phyloP scores from a whole-genome alignment of 345 rosid species.

The Sonneratia alba region DNA sequence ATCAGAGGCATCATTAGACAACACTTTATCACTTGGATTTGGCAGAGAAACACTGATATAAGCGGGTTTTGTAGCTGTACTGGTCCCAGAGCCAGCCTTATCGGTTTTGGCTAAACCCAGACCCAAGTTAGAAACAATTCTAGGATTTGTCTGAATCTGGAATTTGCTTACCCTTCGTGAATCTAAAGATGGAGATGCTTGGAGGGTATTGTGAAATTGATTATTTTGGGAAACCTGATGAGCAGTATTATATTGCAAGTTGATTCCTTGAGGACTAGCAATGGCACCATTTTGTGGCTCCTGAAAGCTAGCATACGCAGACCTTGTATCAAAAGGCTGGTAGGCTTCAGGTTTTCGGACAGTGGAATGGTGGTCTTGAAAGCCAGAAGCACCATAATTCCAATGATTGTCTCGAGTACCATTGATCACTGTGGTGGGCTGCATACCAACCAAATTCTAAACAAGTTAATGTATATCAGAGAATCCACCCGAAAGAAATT shows the following conservation, averaged over 20 bases:
- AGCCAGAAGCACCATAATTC: slow-evolving; percentile 48
- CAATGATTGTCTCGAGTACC: slow-evolving; percentile 66
- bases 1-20: slow-evolving; percentile 44
- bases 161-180: slow-evolving; percentile 65
- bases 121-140: slow-evolving; percentile 87
- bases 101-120: slow-evolving; percentile 56
- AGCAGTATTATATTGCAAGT: slow-evolving; percentile 40
- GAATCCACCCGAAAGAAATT: background rate
- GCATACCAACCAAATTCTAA: slow-evolving; percentile 24
- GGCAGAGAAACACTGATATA: slow-evolving; percentile 68
- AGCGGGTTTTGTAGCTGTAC: slow-evolving; percentile 59
- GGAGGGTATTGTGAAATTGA: slow-evolving; percentile 27
- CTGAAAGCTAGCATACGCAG: slow-evolving; percentile 53
- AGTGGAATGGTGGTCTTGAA: slow-evolving; percentile 52
- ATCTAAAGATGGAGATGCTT: slow-evolving; percentile 41
- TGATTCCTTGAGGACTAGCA: slow-evolving; percentile 58
- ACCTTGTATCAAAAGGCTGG: slow-evolving; percentile 51
- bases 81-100: slow-evolving; percentile 39
- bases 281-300: slow-evolving; percentile 52
- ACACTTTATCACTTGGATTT: slow-evolving; percentile 42
- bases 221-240: slow-evolving; percentile 40
- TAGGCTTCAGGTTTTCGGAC: slow-evolving; percentile 48
- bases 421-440: slow-evolving; percentile 52
- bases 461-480: background rate
- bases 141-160: slow-evolving; percentile 96